A percentile compares a stretch with the other conserved stretches of the same genome.
Evolutionary conservation across 352 stramenopile genomes (phyloP).

Genomic region (Plasmopara viticola): DNA sequence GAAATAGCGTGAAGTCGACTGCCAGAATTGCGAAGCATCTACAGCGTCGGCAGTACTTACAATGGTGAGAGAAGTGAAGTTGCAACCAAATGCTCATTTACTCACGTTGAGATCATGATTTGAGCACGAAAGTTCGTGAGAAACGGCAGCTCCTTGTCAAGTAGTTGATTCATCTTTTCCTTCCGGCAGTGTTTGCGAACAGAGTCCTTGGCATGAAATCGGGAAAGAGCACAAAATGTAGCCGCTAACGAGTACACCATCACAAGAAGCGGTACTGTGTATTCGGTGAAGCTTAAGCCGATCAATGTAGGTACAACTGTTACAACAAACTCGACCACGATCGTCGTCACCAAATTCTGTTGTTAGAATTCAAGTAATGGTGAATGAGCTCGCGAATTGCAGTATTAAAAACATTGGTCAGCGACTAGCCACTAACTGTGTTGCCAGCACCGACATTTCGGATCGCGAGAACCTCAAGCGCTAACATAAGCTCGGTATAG

Average conservation of each 20-base stretch:
- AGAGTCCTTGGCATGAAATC: conserved; percentile 65
- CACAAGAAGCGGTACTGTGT: conserved; percentile 46
- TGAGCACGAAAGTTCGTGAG: conserved; percentile 75
- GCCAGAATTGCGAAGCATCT: conserved; percentile 93
- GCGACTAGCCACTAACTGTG: conserved; percentile 24
- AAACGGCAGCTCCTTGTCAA: conserved; percentile 68
- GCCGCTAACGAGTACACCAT: conserved; percentile 48
- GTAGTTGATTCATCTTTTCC: conserved; percentile 72
- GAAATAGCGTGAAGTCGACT: conserved; percentile 97
- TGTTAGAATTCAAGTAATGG: background rate
- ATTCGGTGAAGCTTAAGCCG: conserved; percentile 58
- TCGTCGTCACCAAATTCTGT: conserved; percentile 45
- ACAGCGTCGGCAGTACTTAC: background rate
- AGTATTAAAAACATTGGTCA: background rate
- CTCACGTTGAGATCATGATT: conserved; percentile 79
- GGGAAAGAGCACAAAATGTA: conserved; percentile 52
- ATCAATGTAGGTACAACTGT: conserved; percentile 67
- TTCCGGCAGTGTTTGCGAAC: conserved; percentile 75
- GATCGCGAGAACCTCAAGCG: conserved; percentile 63
- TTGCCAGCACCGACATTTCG: conserved; percentile 44
- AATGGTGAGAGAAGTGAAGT: too few species aligned
- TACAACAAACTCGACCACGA: conserved; percentile 64
- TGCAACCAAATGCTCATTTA: background rate
- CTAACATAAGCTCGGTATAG: conserved; percentile 73
- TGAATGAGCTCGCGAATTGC: background rate